A percentile compares a stretch with the other conserved stretches of the same genome.
phyloP scores from a whole-genome alignment of 2,329 filamentous ascomycete genomes.

The Cadophora luteo-olivacea region DNA sequence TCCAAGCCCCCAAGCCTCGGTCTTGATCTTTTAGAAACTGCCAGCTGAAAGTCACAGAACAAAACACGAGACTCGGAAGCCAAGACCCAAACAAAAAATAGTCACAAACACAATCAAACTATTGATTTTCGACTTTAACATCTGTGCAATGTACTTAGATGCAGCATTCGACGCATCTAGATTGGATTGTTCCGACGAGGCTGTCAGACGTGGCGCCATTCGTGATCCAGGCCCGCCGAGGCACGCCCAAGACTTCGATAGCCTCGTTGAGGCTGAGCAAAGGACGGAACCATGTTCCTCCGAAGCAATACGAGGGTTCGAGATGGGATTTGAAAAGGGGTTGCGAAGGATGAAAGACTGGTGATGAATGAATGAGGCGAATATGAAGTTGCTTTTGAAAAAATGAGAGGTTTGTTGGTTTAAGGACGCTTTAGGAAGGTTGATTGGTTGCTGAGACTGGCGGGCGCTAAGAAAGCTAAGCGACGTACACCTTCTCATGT shows the following conservation, averaged over 20 bases:
- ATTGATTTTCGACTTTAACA: not conserved
- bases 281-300: not conserved
- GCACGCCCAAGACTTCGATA: not conserved
- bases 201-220: slow-evolving; percentile 4
- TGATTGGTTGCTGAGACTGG: not conserved
- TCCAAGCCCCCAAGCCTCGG: not conserved
- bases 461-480: not conserved
- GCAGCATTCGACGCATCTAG: not conserved
- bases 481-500: not conserved
- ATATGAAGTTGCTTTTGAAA: not conserved
- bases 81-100: not conserved
- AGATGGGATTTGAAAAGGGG: not conserved
- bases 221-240: slow-evolving; percentile 4
- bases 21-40: not conserved
- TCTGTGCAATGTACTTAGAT: not conserved
- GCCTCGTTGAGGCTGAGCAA: slow-evolving; percentile 6
- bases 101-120: not conserved
- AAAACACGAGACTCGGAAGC: not conserved
- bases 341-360: not conserved
- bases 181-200: not conserved
- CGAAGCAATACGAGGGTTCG: not conserved
- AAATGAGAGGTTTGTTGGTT: not conserved
- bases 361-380: not conserved
- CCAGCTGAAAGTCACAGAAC: not conserved
- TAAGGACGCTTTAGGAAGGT: not conserved